Conservation (phyloP, 257 asterid genomes). For the Solanum clarkiae region DNA sequence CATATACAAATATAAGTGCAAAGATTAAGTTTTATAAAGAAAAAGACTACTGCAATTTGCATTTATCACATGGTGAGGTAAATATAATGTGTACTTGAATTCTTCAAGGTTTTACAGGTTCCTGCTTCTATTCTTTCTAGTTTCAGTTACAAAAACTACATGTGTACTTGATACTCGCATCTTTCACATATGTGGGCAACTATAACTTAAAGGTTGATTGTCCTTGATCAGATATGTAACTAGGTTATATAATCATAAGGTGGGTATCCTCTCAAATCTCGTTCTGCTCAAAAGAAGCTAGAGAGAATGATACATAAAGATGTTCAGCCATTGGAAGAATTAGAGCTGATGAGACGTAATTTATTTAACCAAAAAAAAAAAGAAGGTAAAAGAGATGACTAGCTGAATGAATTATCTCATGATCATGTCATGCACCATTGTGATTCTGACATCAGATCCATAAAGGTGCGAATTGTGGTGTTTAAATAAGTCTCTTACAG, state of each 20-base stretch:
- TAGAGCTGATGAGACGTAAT: not conserved
- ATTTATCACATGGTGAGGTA: not conserved
- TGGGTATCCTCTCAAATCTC: not conserved
- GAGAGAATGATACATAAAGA: not conserved
- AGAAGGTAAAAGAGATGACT: not conserved
- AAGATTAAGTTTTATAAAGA: not conserved
- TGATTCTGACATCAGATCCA: not conserved
- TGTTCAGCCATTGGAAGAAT: not conserved
- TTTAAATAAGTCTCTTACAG: not conserved
- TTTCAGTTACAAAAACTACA: not conserved
- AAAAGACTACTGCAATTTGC: not conserved
- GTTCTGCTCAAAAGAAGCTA: not conserved
- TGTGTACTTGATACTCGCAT: not conserved
- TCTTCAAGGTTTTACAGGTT: not conserved
- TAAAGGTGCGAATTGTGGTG: not conserved
- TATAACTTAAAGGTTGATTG: not conserved
- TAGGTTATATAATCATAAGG: not conserved
- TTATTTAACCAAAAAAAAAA: not conserved
- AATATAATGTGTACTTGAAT: not conserved
- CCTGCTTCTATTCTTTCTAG: not conserved
- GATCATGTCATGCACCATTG: not conserved
- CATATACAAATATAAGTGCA: not conserved
- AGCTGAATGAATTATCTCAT: not conserved
- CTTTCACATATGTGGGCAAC: not conserved
- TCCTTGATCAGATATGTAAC: not conserved